Conservation (phyloP, 805 yeast species). For the Candida arabinofermentans region DNA sequence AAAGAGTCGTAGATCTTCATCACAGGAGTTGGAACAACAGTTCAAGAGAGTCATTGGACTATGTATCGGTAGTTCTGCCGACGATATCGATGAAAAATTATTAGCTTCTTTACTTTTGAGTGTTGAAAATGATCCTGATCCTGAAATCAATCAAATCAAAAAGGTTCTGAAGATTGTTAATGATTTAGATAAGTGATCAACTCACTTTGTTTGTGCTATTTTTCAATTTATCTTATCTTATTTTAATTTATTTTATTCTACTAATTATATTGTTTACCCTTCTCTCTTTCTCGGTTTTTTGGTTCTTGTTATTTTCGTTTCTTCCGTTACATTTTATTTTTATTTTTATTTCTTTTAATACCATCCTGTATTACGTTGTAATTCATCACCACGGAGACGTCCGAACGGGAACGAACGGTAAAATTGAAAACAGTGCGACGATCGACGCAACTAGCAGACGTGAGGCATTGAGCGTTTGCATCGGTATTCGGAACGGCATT, state of each 20-base stretch:
- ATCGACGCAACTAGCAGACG: slow-evolving; percentile 6
- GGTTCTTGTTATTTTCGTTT: too few species aligned
- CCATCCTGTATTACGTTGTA: too few species aligned
- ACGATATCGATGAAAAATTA: slow-evolving; percentile 55
- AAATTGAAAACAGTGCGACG: not conserved
- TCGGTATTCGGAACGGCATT: too few species aligned
- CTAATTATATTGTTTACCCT: too few species aligned
- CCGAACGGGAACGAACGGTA: not conserved
- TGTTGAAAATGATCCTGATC: slow-evolving; percentile 79
- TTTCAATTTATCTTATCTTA: too few species aligned
- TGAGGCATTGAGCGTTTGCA: too few species aligned
- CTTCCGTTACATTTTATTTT: too few species aligned
- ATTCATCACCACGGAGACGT: too few species aligned
- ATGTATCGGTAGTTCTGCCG: slow-evolving; percentile 84
- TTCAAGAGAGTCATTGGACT: slow-evolving; percentile 85
- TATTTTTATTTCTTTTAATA: too few species aligned
- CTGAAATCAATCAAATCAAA: slow-evolving; percentile 32
- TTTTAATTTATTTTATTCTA: too few species aligned
- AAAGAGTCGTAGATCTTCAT: slow-evolving; percentile 46
- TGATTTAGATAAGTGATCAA: slow-evolving; percentile 20
- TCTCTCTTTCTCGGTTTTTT: too few species aligned
- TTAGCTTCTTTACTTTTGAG: slow-evolving; percentile 84
- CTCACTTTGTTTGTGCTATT: too few species aligned
- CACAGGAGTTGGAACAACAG: slow-evolving; percentile 61
- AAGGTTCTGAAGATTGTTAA: slow-evolving; percentile 32